Evolutionary conservation across 306 rosid species (phyloP).

Genomic region (Cucurbita maxima): DNA sequence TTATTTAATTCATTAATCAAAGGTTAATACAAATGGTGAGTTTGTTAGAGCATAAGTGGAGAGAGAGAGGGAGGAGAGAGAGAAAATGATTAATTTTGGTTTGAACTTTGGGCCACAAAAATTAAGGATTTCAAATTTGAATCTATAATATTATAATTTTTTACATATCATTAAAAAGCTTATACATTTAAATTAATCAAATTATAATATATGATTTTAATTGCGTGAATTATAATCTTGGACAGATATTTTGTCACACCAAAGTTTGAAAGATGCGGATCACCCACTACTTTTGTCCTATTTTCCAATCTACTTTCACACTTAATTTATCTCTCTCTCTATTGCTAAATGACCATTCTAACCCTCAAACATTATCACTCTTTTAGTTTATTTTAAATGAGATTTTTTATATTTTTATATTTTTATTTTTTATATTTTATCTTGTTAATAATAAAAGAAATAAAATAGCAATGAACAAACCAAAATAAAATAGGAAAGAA

Average conservation of each 20-base stretch:
- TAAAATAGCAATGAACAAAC: no score
- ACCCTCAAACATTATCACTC: not conserved
- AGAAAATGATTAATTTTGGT: not conserved
- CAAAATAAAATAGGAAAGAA: no score
- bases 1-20: no score
- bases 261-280: not conserved
- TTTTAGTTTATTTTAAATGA: not conserved
- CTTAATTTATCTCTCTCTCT: not conserved
- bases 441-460: no score
- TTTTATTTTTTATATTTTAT: no score
- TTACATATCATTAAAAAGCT: no score
- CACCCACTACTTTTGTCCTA: not conserved
- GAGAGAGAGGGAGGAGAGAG: not conserved
- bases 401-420: no score
- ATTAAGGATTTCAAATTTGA: not conserved
- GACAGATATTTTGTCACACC: not conserved
- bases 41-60: not conserved
- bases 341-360: not conserved
- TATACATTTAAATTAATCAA: no score
- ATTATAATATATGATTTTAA: not conserved
- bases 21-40: not conserved
- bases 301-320: not conserved
- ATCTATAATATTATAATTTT: no score
- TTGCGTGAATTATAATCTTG: not conserved
- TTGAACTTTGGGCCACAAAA: not conserved